Evolutionary conservation across 2,329 filamentous ascomycete genomes (phyloP), one percentile per base, ranked within the genome.

Genomic region (Aspergillus chevalieri): DNA sequence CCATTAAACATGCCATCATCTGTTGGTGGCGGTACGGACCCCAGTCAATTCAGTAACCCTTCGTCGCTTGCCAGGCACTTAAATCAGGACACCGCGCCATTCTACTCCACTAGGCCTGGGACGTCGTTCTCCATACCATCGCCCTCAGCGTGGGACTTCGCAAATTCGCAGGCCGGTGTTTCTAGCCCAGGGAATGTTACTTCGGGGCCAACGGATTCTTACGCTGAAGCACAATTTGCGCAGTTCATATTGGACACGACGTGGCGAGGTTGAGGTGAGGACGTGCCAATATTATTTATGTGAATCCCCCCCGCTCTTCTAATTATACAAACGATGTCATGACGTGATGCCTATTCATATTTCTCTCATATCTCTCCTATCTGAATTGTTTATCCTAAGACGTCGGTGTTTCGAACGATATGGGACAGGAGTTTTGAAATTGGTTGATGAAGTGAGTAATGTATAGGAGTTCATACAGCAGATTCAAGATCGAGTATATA

Each of bases 201-300:
- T 10, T 43, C 51, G 24, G 42, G 55, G 1, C 57, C 57, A 14
- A 50, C 68, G 44, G 64, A 63, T 26, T 48, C 57, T 12, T 54
- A 68, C 6, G 65, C 52, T 22, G 67, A 68, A 15, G 60, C 61
- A 3, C 66, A 70, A 36, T 72, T 69, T 65, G 62, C 64, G 3
- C 61, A 68, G 22, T 58, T 69, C 1, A 47, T 68, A 33, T 47
- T 46, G 6, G 50, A 52, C 12, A 48, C 41, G 2, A 52, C 53
- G 3, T 60, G 54, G 52, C 49, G 49, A 42, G 43, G 24, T 21
- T 45, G 28, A 44, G n/a, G 26, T 30, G 26, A 30, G 10, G 26
- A 12, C 10, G 9, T 30, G 10, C 3, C 5, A 12, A 30, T 12
- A 28, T 30, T 30, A 30, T 30, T 30, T 4, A 30, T 28, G 9